These are phyloP conservation scores for Aspergillus sp. DNA, from an alignment of 2,329 filamentous ascomycete species.

Conservation along the genomic window DNA sequence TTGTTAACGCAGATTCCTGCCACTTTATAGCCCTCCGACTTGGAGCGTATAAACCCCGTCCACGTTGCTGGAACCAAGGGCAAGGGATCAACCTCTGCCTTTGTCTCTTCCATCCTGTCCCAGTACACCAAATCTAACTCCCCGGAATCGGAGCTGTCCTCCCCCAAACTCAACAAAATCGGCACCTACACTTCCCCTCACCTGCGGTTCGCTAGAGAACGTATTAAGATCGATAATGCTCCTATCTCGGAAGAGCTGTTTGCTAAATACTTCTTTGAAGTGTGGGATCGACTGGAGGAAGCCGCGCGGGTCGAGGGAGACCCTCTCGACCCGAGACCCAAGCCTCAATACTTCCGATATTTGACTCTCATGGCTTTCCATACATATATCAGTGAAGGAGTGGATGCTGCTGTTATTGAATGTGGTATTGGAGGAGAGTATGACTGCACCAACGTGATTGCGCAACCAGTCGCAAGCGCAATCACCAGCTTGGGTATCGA, in stretches of 20 bases:
- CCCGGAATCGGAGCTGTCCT: constrained; percentile 17
- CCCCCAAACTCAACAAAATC: constrained; percentile 48
- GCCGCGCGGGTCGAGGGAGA: constrained; percentile 50
- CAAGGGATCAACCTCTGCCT: constrained; percentile 84
- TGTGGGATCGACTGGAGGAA: constrained; percentile 67
- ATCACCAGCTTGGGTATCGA: constrained; percentile 82
- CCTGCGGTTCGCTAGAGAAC: constrained; percentile 74
- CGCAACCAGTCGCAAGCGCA: constrained; percentile 63
- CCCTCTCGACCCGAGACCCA: constrained; percentile 52
- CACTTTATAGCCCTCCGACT: constrained; percentile 52
- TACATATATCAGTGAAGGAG: constrained; percentile 69
- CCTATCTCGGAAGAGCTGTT: constrained; percentile 67
- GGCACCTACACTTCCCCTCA: constrained; percentile 86
- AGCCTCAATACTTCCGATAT: constrained; percentile 90
- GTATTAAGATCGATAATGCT: constrained; percentile 72
- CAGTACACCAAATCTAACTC: constrained; percentile 49
- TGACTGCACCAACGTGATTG: constrained; percentile 84
- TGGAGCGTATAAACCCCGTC: constrained; percentile 59
- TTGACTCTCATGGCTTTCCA: constrained; percentile 86
- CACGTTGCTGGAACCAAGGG: constrained; percentile 94
- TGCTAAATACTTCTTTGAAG: constrained; percentile 72
- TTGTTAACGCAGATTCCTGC: not conserved
- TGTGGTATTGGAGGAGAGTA: constrained; percentile 93
- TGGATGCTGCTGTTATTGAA: constrained; percentile 78
- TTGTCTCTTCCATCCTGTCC: constrained; percentile 72